A percentile compares a stretch with the other conserved stretches of the same genome.
These are phyloP conservation scores for Trebouxia sp. DNA, from an alignment of 139 green algal species.

Conservation along the genomic window DNA sequence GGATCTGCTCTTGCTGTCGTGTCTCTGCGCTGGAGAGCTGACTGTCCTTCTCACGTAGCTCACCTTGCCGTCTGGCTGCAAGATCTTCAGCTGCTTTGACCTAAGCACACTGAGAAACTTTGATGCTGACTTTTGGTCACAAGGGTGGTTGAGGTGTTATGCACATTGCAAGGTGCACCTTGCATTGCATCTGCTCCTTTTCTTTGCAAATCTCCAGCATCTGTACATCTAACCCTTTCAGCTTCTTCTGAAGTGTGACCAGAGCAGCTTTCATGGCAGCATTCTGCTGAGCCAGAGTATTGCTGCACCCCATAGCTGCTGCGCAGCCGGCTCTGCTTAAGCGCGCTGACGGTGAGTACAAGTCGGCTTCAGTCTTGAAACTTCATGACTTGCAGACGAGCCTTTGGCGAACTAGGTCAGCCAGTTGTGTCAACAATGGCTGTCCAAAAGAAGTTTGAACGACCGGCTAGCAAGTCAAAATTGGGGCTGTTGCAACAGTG, in stretches of 20 bases:
- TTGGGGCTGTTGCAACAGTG: too few species aligned
- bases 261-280: constrained; percentile 6
- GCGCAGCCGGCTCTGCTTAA: too few species aligned
- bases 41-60: neutral
- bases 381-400: too few species aligned
- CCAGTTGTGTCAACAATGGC: too few species aligned
- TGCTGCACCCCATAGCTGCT: constrained; percentile 18
- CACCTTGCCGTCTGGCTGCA: neutral
- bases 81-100: neutral
- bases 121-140: too few species aligned
- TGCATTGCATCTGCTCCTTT: neutral
- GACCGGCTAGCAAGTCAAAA: neutral
- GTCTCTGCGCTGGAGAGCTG: neutral
- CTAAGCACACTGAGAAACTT: too few species aligned
- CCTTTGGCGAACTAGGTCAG: too few species aligned
- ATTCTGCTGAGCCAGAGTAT: constrained; percentile 10
- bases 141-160: too few species aligned
- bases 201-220: neutral
- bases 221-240: neutral
- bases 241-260: constrained; percentile 1
- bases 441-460: neutral
- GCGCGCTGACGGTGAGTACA: too few species aligned
- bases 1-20: neutral
- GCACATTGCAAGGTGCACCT: too few species aligned
- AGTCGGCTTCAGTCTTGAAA: too few species aligned